Base-by-base conservation (phyloP, 768 basidiomycete species). In the Hortiboletus flavorubellus region DNA sequence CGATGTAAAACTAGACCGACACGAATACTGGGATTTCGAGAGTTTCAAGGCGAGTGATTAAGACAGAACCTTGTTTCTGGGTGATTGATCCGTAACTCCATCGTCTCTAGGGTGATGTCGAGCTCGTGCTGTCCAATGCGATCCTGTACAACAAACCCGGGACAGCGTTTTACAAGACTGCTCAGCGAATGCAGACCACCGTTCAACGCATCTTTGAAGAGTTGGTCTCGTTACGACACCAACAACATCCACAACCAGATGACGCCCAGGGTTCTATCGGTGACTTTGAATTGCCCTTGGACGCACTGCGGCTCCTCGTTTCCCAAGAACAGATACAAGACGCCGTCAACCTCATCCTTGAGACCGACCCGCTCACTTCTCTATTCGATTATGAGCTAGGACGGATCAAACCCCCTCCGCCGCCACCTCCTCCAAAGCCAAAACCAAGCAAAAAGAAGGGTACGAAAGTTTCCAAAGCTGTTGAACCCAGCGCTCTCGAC, bases 71-170 rank as follows among this genome's bases (percentile, higher is more conserved):
- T 30, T 61, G 0, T 11, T 35, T 46, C 35, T 18, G 12, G 30
- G 41, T 57, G 37, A 44, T 56, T n/a, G 21, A 51, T 37, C 16
- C 29, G 2, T 58, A 11, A 55, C 47, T 35, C 35, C 12, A 35
- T 40, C 9, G 5, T 53, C 44, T 21, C 5, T 51, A 93, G 91
- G 76, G 81, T 48, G 96, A 99, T 66, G 74, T 94, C n/a, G 72
- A 81, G 34, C 81, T 98, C 15, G 92, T 98, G 15, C 71, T 92
- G 29, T 76, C 84, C 53, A 99, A 98, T 62, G 95, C 95, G 2
- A 80, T 91, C 42, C 68, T 82, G 8, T 99, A 98, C 71, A 98
- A 99, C 69, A 82, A 84, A 58, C 72, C 81, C 0, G 87, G 84
- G n/a, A 85, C 88, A 0, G 59, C 78, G 0, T 85, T 85, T 66